These are phyloP conservation scores for Yamadazyma atmosphaerica DNA, from an alignment of 1,139 yeast species.

Conservation along the genomic window DNA sequence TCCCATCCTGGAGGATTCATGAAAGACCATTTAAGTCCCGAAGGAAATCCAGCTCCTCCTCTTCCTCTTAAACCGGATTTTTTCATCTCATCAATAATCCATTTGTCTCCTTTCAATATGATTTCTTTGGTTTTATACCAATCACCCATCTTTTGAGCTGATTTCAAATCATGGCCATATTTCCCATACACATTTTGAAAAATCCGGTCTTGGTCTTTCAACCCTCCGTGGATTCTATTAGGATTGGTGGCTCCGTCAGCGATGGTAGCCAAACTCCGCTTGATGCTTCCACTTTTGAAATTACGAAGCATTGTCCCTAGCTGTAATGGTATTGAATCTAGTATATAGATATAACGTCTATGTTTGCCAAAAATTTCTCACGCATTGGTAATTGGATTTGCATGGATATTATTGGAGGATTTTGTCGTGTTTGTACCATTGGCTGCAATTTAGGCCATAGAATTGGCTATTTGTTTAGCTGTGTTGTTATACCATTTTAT, in stretches of 20 bases:
- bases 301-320: slow-evolving; percentile 28
- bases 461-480: too few relatives aligned
- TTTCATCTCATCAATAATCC: slow-evolving; percentile 87
- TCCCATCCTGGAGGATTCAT: slow-evolving; percentile 97
- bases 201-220: slow-evolving; percentile 79
- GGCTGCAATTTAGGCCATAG: background rate
- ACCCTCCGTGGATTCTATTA: slow-evolving; percentile 69
- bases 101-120: slow-evolving; percentile 74
- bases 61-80: slow-evolving; percentile 85
- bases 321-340: slow-evolving; percentile 3
- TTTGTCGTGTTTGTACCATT: background rate
- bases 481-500: too few relatives aligned
- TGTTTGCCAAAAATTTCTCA: slow-evolving; percentile 10
- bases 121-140: slow-evolving; percentile 91
- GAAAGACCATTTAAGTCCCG: slow-evolving; percentile 88
- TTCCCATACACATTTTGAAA: slow-evolving; percentile 79
- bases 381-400: slow-evolving; percentile 25
- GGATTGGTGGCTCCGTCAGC: slow-evolving; percentile 52
- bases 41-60: slow-evolving; percentile 93
- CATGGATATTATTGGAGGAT: slow-evolving; percentile 23
- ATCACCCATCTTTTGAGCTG: slow-evolving; percentile 79
- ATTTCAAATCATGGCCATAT: slow-evolving; percentile 72
- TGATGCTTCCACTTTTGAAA: slow-evolving; percentile 12
- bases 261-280: slow-evolving; percentile 42
- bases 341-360: too few relatives aligned